Evolutionary conservation across 305 asterid genomes (phyloP), one percentile per base, ranked within the genome.

Genomic region (Rubia peregrina): DNA sequence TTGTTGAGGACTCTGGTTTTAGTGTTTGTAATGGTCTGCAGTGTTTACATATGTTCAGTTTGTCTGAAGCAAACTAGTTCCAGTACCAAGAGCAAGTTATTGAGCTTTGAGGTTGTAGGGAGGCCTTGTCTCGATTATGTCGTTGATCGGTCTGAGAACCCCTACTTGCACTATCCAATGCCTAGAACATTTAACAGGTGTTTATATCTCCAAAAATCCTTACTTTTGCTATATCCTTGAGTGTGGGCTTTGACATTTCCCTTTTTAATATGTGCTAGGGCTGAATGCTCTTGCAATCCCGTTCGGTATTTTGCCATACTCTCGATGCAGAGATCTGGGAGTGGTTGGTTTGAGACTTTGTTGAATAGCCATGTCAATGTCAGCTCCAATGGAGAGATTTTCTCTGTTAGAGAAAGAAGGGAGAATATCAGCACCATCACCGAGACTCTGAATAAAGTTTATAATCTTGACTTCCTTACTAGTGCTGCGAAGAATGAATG

Each of bases 331-430:
- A 85, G 98, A 82, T 90, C 96, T 55, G 98, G 98, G 71, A 90
- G 96, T 69, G 98, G 98, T 57, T 92, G 98, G 98, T 92, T 92
- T 49, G 98, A 92, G 83, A 90, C 98, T 24, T 75, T 92, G 40
- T 77, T 92, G 77, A 92, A 92, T 81, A 92, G 90, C 82, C 98
- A 92, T 79, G 71, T 72, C 60, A 92, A 92, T 56, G 89, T 90
- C 57, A 90, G 97, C 84, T 92, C 98, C 26, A 90, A 92, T 11
- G 97, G 98, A 33, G 98, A 92, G 84, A 87, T 90, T 74, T 91
- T 92, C 77, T 88, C 95, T 13, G 77, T 69, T 53, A 88, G 82
- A 75, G 87, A 80, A 60, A 82, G 98, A 81, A 84, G 97, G 77
- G 80, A 75, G 48, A 90, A 90, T 56, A 59, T 73, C 72, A 85